Percentiles rank a stretch among this genome's conserved stretches.
Conservation (phyloP, 768 basidiomycete species). For the Ramaria rubella region DNA sequence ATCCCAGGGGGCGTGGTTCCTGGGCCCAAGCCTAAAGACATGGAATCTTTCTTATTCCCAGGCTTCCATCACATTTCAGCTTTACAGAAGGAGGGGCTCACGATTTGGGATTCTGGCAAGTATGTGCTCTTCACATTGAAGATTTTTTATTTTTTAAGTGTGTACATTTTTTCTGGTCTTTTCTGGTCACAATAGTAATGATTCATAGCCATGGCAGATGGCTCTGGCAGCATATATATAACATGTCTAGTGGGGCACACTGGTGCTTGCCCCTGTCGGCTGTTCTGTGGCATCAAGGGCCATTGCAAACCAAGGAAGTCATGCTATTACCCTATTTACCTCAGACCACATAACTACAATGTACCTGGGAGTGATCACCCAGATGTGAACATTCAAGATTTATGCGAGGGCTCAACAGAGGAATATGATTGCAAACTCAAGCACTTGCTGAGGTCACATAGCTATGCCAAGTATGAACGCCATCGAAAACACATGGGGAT, state of each 20-base stretch:
- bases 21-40: slow-evolving; percentile 18
- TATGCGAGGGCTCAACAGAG: neutral
- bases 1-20: slow-evolving; percentile 23
- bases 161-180: no score
- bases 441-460: neutral
- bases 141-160: slow-evolving; percentile 20
- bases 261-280: slow-evolving; percentile 27
- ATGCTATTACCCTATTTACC: no score
- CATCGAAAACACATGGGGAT: slow-evolving; percentile 28
- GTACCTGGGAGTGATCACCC: slow-evolving; percentile 24
- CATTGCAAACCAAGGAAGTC: no score
- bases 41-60: slow-evolving; percentile 26
- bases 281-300: slow-evolving; percentile 25
- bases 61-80: slow-evolving; percentile 29
- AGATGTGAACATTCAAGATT: neutral
- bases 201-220: no score
- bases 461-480: slow-evolving; percentile 6
- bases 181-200: no score
- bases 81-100: slow-evolving; percentile 25
- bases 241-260: slow-evolving; percentile 32
- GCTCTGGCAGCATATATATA: no score
- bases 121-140: slow-evolving; percentile 14
- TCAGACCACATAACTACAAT: no score
- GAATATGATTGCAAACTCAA: neutral
- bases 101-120: slow-evolving; percentile 27